Evolutionary conservation across 31 red algal genomes (phyloP).

Genomic region (Porphyra umbilicalis): DNA sequence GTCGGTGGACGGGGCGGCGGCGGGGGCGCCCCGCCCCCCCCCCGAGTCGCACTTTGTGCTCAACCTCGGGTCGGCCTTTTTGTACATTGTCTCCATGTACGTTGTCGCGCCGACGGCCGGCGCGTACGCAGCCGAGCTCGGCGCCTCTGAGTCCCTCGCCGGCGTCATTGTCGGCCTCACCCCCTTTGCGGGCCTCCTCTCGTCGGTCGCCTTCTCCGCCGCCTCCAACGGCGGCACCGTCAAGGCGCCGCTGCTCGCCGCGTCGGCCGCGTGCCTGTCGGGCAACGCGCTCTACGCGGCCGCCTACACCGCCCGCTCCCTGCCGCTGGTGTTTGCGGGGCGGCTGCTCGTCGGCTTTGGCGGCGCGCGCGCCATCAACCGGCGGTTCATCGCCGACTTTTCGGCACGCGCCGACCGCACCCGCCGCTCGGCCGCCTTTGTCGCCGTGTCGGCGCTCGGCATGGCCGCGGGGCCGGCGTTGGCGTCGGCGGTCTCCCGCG

Average conservation of each 20-base stretch:
- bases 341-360: conserved; percentile 5
- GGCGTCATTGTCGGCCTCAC: background rate
- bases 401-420: background rate
- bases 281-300: conserved; percentile 1
- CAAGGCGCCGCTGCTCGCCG: conserved; percentile 6
- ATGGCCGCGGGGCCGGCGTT: conserved; percentile 8
- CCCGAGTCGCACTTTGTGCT: conserved; percentile 6
- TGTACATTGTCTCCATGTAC: conserved; percentile 4
- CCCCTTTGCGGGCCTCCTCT: conserved; percentile 5
- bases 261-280: background rate
- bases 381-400: conserved; percentile 2
- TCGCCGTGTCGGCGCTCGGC: background rate
- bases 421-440: conserved; percentile 5
- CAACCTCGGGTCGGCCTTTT: background rate
- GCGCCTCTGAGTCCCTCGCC: background rate
- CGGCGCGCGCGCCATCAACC: conserved; percentile 8
- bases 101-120: background rate
- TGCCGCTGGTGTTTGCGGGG: background rate
- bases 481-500: background rate
- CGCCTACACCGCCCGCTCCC: background rate
- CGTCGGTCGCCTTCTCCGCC: background rate
- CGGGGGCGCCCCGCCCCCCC: background rate
- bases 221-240: background rate
- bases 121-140: background rate
- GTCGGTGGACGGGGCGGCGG: background rate